phyloP scores from a whole-genome alignment of 2,329 filamentous ascomycete genomes.

The Bipolaris victoriae region DNA sequence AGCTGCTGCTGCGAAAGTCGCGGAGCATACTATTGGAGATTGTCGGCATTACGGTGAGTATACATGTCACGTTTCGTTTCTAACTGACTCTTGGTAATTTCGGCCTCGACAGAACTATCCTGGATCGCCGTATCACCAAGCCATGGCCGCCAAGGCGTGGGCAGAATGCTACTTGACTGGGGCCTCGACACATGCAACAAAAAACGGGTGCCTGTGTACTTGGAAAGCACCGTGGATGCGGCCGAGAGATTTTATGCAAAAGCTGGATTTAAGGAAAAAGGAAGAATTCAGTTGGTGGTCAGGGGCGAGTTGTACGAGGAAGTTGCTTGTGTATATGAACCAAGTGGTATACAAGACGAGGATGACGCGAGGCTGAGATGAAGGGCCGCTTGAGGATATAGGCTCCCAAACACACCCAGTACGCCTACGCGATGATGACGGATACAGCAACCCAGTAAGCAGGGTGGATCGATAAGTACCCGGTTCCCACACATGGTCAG shows the following conservation, averaged over 20 bases:
- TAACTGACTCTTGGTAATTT: not conserved
- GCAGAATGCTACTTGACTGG: constrained; percentile 9
- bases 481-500: not conserved
- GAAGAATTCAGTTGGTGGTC: constrained; percentile 10
- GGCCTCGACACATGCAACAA: constrained; percentile 7
- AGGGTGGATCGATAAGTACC: not conserved
- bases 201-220: constrained; percentile 4
- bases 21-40: constrained; percentile 5
- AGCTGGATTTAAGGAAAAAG: constrained; percentile 8
- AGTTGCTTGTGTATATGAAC: constrained; percentile 11
- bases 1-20: constrained; percentile 5
- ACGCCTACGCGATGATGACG: not conserved
- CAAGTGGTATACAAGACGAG: not conserved
- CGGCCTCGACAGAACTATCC: constrained; percentile 6
- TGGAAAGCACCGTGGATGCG: constrained; percentile 13
- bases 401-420: not conserved
- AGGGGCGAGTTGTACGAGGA: constrained; percentile 10
- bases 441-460: not conserved
- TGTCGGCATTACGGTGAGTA: constrained; percentile 14
- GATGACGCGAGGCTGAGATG: not conserved
- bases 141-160: constrained; percentile 9
- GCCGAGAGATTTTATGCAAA: constrained; percentile 11
- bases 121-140: constrained; percentile 13
- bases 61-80: not conserved
- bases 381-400: too few relatives aligned